These are phyloP conservation scores for Sporothrix pseudoabietina DNA, from an alignment of 2,329 filamentous ascomycete species.

Conservation along the genomic window DNA sequence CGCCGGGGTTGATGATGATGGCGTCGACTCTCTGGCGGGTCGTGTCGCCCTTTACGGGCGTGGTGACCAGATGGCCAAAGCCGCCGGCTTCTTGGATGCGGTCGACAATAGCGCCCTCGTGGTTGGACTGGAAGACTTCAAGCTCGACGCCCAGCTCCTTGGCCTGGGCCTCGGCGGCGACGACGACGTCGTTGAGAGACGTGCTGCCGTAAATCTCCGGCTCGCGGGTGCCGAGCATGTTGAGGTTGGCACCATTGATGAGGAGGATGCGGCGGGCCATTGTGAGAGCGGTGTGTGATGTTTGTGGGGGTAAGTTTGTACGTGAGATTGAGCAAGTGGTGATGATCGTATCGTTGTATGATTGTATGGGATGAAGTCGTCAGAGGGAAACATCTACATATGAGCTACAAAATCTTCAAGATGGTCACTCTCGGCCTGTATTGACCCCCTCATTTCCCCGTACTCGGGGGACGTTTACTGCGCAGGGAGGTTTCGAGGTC, in stretches of 20 bases:
- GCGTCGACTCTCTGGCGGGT: constrained; percentile 52
- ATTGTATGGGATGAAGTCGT: background rate
- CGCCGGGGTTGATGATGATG: constrained; percentile 75
- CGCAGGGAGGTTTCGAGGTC: too few relatives aligned
- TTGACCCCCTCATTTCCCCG: background rate
- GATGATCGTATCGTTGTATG: background rate
- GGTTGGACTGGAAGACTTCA: constrained; percentile 71
- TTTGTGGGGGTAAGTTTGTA: background rate
- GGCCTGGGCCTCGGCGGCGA: constrained; percentile 53
- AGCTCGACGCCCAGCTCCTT: constrained; percentile 52
- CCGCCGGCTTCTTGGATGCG: constrained; percentile 58
- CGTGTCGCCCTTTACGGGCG: background rate
- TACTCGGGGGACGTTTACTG: background rate
- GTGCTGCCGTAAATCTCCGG: constrained; percentile 72
- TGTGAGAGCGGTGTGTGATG: background rate
- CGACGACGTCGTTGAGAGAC: constrained; percentile 65
- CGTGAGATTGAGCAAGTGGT: background rate
- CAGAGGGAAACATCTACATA: background rate
- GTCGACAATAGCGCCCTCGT: constrained; percentile 74
- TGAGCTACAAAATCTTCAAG: background rate
- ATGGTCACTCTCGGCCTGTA: background rate
- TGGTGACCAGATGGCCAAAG: constrained; percentile 5
- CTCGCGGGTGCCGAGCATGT: constrained; percentile 74
- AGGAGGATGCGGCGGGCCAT: constrained; percentile 61
- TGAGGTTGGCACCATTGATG: constrained; percentile 82